Evolutionary conservation across 768 basidiomycete species (phyloP), one percentile per base, ranked within the genome.

Genomic region (Suillus sp.): DNA sequence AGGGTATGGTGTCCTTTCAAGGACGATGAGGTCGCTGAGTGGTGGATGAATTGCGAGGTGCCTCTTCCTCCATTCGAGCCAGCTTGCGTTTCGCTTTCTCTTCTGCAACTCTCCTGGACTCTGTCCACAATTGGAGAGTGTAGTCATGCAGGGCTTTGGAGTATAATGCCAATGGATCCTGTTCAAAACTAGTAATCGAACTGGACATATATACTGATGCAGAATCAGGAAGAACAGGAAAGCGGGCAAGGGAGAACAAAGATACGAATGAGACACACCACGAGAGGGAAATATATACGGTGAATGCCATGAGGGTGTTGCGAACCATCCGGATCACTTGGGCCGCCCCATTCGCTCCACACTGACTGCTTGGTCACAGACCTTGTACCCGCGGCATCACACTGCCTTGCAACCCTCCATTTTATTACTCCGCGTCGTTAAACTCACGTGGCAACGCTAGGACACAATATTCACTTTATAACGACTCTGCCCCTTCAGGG

Each of bases 61-160:
- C 63, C 18, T 59, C 45, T 38, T 71, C 78, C 53, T 70, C 73
- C 64, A 67, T 70, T 64, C 69, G 69, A 55, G 63, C 61, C 48
- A 70, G 66, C 62, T 74, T 75, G 45, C 64, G 72, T 30, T 75
- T 75, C 22, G 79, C 75, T 62, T 74, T 76, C 69, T 87, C 84
- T 69, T 88, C 88, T 43, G 82, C 83, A 62, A 79, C 71, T 67
- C 82, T 81, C 69, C 86, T 79, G 6, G 87, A 87, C 70, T 90
- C 86, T 58, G 84, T 83, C 88, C 89, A 90, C 57, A 88, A 80
- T 47, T 72, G 79, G 58, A 89, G 80, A 34, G 89, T 90, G 65
- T 89, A 90, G 62, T 87, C 80, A 71, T 89, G 86, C 38, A 91
- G 75, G 50, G 87, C 80, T 68, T 83, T 86, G 20, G 89, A 84